phyloP scores from a whole-genome alignment of 2,329 filamentous ascomycete species.

The Alternaria alternata region DNA sequence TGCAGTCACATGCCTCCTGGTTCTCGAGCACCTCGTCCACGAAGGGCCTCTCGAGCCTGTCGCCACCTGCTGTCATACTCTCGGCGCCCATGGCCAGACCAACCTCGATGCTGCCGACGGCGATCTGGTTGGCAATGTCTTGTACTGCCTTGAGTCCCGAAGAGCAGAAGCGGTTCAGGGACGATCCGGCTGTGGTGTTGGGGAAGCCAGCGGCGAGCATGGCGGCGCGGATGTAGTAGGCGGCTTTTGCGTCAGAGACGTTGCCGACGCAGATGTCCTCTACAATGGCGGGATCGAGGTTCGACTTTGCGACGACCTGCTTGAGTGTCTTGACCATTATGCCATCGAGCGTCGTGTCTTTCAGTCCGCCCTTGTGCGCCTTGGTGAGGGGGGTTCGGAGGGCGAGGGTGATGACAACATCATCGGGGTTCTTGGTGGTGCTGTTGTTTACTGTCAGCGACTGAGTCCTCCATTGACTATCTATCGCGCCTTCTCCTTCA shows the following conservation, averaged over 20 bases:
- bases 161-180: slow-evolving; percentile 95
- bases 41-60: slow-evolving; percentile 75
- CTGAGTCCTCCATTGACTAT: background rate
- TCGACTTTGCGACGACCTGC: slow-evolving; percentile 68
- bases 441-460: slow-evolving; percentile 56
- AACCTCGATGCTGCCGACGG: slow-evolving; percentile 79
- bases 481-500: background rate
- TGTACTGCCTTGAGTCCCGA: slow-evolving; percentile 95
- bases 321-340: slow-evolving; percentile 84
- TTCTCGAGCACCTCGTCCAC: slow-evolving; percentile 76
- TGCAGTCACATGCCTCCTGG: slow-evolving; percentile 83
- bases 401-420: slow-evolving; percentile 94
- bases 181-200: slow-evolving; percentile 82
- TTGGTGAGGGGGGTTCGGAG: slow-evolving; percentile 89
- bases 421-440: slow-evolving; percentile 91
- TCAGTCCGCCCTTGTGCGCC: slow-evolving; percentile 90
- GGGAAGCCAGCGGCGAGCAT: slow-evolving; percentile 92
- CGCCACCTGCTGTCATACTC: slow-evolving; percentile 80
- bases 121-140: slow-evolving; percentile 91
- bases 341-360: slow-evolving; percentile 90
- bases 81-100: slow-evolving; percentile 91
- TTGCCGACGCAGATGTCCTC: slow-evolving; percentile 95
- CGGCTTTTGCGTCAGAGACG: slow-evolving; percentile 83
- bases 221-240: slow-evolving; percentile 90
- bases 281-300: slow-evolving; percentile 79